A percentile compares a stretch with the other conserved stretches of the same genome.
These are phyloP conservation scores for Pseudogymnoascus sp. DNA, from an alignment of 2,329 filamentous ascomycete genomes.

Conservation along the genomic window DNA sequence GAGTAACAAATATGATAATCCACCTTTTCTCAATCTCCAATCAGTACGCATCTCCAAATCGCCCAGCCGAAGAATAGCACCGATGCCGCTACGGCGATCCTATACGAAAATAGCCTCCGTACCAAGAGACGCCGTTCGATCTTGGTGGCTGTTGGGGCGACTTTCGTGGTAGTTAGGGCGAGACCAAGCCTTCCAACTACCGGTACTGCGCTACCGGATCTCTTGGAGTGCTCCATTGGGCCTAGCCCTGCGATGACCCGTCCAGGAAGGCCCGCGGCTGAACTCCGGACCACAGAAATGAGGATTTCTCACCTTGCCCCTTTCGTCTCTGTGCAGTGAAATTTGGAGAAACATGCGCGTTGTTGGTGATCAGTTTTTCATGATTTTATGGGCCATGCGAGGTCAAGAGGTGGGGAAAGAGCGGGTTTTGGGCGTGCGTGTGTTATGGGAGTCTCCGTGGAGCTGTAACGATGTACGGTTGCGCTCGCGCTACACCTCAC, in stretches of 20 bases:
- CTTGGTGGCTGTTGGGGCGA: not conserved
- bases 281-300: not conserved
- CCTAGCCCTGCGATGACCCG: not conserved
- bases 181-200: constrained; percentile 6
- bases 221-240: not conserved
- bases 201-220: not conserved
- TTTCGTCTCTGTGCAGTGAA: not conserved
- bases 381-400: not conserved
- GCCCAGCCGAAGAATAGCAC: not conserved
- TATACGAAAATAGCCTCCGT: not conserved
- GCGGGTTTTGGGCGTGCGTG: not conserved
- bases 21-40: not conserved
- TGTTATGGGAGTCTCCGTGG: not conserved
- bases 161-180: not conserved
- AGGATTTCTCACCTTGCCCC: not conserved
- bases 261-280: not conserved
- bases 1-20: not conserved
- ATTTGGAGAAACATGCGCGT: not conserved
- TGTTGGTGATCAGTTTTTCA: not conserved
- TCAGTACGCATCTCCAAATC: not conserved
- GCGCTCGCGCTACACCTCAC: too few species aligned
- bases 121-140: not conserved
- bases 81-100: not conserved
- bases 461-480: too few species aligned
- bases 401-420: not conserved